These are phyloP conservation scores for Limtongia smithiae DNA, from an alignment of 805 yeast species.

Conservation along the genomic window DNA sequence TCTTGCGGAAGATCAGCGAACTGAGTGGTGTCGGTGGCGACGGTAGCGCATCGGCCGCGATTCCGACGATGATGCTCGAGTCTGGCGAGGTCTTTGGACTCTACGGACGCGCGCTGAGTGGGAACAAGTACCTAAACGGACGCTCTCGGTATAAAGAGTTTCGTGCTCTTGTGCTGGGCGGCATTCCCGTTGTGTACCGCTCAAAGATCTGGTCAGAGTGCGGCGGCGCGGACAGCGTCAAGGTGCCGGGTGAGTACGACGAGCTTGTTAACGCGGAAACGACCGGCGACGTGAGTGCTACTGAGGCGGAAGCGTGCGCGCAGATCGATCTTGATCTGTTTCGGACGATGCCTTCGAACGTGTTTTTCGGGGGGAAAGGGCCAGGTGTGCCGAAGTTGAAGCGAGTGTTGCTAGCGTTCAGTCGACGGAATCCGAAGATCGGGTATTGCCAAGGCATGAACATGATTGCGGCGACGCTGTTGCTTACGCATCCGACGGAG, in stretches of 20 bases:
- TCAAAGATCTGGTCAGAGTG: conserved; percentile 52
- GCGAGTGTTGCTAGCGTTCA: conserved; percentile 49
- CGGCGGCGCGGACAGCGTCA: conserved; percentile 47
- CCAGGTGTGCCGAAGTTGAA: conserved; percentile 51
- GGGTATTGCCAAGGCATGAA: conserved; percentile 65
- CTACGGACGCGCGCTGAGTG: conserved; percentile 40
- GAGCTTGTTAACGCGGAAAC: conserved; percentile 29
- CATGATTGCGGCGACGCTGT: conserved; percentile 51
- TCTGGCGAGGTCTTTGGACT: conserved; percentile 41
- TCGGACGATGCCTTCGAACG: conserved; percentile 54
- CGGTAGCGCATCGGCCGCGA: no score
- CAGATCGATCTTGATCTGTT: conserved; percentile 54
- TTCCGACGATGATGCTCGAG: conserved; percentile 29
- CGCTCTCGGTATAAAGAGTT: conserved; percentile 35
- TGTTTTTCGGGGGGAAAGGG: conserved; percentile 51
- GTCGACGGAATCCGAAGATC: conserved; percentile 45
- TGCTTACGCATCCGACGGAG: conserved; percentile 45
- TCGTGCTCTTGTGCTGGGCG: conserved; percentile 41
- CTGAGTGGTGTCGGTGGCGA: no score
- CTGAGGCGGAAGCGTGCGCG: conserved; percentile 38
- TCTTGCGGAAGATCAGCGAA: conserved; percentile 39
- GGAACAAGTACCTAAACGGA: conserved; percentile 22
- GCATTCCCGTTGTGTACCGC: conserved; percentile 50
- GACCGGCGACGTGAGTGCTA: background rate
- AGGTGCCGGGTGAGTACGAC: conserved; percentile 48